A percentile compares a stretch with the other conserved stretches of the same genome.
Evolutionary conservation across 2,329 filamentous ascomycete genomes (phyloP).

Genomic region (Helicocarpus griseus): DNA sequence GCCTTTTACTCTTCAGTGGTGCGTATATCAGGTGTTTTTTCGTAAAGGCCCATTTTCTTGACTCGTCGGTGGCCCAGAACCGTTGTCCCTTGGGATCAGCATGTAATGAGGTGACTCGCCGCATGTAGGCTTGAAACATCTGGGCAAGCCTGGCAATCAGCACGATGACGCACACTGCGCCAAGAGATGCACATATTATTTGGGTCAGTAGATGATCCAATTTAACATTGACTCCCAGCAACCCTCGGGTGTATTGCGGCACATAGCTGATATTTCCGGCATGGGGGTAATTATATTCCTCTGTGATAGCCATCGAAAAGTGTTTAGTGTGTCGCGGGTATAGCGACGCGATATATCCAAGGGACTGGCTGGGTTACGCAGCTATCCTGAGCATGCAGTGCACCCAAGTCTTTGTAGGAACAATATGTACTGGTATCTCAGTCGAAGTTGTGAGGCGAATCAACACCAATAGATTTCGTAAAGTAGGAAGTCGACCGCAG

Average conservation of each 20-base stretch:
- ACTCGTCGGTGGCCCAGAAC: slow-evolving; percentile 37
- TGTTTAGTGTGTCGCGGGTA: too few species aligned
- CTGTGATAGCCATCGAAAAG: slow-evolving; percentile 1
- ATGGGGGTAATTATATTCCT: background rate
- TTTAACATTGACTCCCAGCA: slow-evolving; percentile 30
- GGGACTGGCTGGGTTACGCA: background rate
- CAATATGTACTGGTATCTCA: background rate
- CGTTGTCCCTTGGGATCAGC: slow-evolving; percentile 30
- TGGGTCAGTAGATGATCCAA: slow-evolving; percentile 30
- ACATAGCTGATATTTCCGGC: slow-evolving; percentile 29
- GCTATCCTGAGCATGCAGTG: background rate
- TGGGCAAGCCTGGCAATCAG: slow-evolving; percentile 33
- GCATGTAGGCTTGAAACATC: slow-evolving; percentile 35
- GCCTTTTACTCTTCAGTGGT: slow-evolving; percentile 62
- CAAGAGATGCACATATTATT: slow-evolving; percentile 30
- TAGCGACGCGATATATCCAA: background rate
- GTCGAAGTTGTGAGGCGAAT: background rate
- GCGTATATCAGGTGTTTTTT: slow-evolving; percentile 46
- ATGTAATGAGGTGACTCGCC: slow-evolving; percentile 32
- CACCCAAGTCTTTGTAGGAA: background rate
- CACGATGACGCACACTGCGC: slow-evolving; percentile 26
- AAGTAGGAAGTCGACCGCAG: background rate
- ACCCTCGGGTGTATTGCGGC: slow-evolving; percentile 31
- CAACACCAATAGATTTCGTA: background rate
- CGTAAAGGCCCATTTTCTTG: slow-evolving; percentile 30